Evolutionary conservation across 306 rosid species (phyloP), one percentile per base, ranked within the genome.

Genomic region (Vigna reflexopilosa): DNA sequence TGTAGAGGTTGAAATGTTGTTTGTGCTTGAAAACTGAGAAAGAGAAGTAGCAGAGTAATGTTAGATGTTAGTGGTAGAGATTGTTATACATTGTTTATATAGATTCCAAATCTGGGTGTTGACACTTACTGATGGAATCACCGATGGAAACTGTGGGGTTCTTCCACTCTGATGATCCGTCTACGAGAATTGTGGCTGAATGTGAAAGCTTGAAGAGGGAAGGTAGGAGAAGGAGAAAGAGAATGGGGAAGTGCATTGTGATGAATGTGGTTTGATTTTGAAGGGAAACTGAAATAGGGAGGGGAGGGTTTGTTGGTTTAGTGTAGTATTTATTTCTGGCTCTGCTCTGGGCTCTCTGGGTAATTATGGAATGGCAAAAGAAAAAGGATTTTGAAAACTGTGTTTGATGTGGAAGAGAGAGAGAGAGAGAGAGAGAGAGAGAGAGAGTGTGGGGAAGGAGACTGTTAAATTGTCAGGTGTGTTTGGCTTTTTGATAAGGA

Each of bases 101-200:
- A 77, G 63, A 67, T 72, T 58, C 28, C 44, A 79, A 49, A 9
- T 65, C 50, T 47, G 22, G 44, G 77, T 20, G 26, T 3, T 9
- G 32, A 24, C 14, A 86, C 97, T 87, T 87, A 94, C 98, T 73
- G 75, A 94, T 80, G 68, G 97, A 85, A 30, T 94, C 98, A 79
- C 98, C 97, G 14, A 91, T 84, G 66, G 84, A 87, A 70, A 90
- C 97, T 77, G 76, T 79, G 7, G 97, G 93, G 12, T 88, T 78
- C 76, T 92, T 94, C 98, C 97, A 89, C 68, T 89, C 83, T 73
- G 90, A 87, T 88, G 88, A 84, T 77, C 98, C 98, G 81, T 94
- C 92, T 10, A 94, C 92, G 22, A 87, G 81, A 64, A 86, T 81
- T 36, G 90, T 82, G 36, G 90, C 68, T 63, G 93, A 92, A 38